These are phyloP conservation scores for Lipomyces lipofer DNA, from an alignment of 805 yeast species.

Conservation along the genomic window DNA sequence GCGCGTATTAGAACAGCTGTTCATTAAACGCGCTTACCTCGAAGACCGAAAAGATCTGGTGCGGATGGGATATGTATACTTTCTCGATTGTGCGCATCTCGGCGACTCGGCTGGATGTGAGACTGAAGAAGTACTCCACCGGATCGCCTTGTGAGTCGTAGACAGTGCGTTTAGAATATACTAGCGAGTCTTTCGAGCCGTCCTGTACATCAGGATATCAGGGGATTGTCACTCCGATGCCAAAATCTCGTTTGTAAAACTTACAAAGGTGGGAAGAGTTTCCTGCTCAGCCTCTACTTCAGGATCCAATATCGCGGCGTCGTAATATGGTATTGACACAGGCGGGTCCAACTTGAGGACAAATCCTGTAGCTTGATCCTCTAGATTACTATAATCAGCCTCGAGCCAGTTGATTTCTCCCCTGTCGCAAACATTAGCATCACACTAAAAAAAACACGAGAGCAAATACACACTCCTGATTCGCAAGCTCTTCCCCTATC, in stretches of 20 bases:
- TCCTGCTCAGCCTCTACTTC: slow-evolving; percentile 14
- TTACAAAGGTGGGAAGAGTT: background rate
- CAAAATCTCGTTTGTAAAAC: background rate
- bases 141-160: slow-evolving; percentile 15
- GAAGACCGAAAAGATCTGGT: slow-evolving; percentile 19
- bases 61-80: slow-evolving; percentile 24
- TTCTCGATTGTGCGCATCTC: slow-evolving; percentile 19
- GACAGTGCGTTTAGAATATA: slow-evolving; percentile 9
- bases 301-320: slow-evolving; percentile 28
- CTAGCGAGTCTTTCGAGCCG: background rate
- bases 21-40: too few species aligned
- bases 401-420: slow-evolving; percentile 21
- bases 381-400: slow-evolving; percentile 31
- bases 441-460: background rate
- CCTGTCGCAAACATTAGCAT: background rate
- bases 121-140: slow-evolving; percentile 6
- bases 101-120: slow-evolving; percentile 7
- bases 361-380: slow-evolving; percentile 36
- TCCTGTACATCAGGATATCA: slow-evolving; percentile 1
- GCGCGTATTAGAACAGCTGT: too few species aligned
- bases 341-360: slow-evolving; percentile 42
- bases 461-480: background rate
- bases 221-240: background rate
- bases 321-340: slow-evolving; percentile 28
- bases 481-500: slow-evolving; percentile 10